phyloP scores from a whole-genome alignment of 208 protist genomes.

The Trypanosoma lewisi region DNA sequence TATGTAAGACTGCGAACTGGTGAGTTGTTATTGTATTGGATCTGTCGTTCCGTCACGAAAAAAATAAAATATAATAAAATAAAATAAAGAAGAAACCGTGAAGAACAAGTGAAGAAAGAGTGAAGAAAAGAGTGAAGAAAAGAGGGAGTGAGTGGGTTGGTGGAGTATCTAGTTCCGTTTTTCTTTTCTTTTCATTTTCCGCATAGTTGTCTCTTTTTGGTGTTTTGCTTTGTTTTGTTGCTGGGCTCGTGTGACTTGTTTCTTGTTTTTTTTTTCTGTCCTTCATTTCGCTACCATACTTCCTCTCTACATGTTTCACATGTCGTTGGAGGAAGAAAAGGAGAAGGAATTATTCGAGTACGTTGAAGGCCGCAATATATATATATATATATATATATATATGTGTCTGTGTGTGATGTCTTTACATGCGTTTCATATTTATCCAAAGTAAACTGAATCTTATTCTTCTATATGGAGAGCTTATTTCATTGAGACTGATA shows the following conservation, averaged over 20 bases:
- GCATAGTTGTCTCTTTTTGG: neutral
- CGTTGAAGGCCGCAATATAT: neutral
- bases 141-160: neutral
- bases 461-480: too few species aligned
- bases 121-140: neutral
- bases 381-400: too few species aligned
- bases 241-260: conserved; percentile 14
- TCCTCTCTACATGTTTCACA: neutral
- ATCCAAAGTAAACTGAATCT: too few species aligned
- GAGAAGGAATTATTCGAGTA: neutral
- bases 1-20: conserved; percentile 32
- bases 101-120: neutral
- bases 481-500: too few species aligned
- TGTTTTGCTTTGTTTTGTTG: conserved; percentile 5
- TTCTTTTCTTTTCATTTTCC: neutral
- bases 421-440: too few species aligned
- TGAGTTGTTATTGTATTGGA: neutral
- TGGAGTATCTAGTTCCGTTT: neutral
- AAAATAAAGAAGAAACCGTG: neutral
- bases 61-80: neutral
- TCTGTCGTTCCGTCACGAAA: neutral
- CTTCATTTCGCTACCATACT: neutral
- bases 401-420: too few species aligned
- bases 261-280: conserved; percentile 5
- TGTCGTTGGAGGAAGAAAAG: neutral